Evolutionary conservation across 257 asterid species (phyloP), one percentile per base, ranked within the genome.

Genomic region (Oldenlandia corymbosa): DNA sequence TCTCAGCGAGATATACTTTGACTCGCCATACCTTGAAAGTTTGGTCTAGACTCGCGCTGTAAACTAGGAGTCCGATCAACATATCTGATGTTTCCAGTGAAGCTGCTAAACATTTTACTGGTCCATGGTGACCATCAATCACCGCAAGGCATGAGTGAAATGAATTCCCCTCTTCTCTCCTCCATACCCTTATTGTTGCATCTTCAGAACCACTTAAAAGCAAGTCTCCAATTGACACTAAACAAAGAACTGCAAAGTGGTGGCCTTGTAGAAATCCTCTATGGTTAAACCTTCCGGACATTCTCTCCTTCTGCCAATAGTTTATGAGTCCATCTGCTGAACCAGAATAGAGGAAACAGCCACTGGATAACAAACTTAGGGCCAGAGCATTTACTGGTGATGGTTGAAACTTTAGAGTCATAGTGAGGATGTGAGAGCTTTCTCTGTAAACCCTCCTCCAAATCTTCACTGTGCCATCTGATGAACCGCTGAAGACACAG

Each of bases 81-180:
- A 50, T 32, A 1, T 71, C 81, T 9, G 61, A 68, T 1, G 60
- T 78, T 65, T 83, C 95, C 61, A 79, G 10, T 4, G 80, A 80
- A 4, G 87, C 93, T n/a, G 93, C 85, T 69, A 87, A 39, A 77
- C 95, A 81, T 62, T 75, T 85, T 52, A 87, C 88, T 0, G 93
- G 95, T 7, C 90, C 93, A 28, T 83, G 90, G 65, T 87, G 95
- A 26, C 95, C 95, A 27, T 85, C 95, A 18, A 87, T 76, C 51
- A 85, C 93, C 0, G 85, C 85, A 18, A 85, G 75, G 58, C 90
- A 85, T 7, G 87, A 68, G 65, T 87, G 95, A 48, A 77, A 76
- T 0, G 83, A 66, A 30, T 67, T 81, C 30, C 83, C 84, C 1
- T 79, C 87, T 16, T 85, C 95, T 30, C 93, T 70, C 69, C 78